Percentiles rank a stretch among this genome's conserved stretches.
These are phyloP conservation scores for Thalassiosira mediterranea DNA, from an alignment of 352 stramenopile species.

Conservation along the genomic window DNA sequence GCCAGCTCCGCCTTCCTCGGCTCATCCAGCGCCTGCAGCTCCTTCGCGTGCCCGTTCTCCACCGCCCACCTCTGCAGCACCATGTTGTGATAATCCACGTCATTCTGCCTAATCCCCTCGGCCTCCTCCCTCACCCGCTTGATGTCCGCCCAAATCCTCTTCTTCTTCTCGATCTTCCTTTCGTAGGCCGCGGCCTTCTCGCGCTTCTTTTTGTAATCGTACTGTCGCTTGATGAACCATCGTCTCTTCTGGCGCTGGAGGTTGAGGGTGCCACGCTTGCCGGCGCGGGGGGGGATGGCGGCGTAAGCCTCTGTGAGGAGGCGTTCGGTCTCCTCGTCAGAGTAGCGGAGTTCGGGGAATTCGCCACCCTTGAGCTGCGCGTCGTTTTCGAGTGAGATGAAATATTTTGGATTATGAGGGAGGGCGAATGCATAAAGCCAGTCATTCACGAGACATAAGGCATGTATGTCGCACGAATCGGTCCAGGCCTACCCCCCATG, in stretches of 20 bases:
- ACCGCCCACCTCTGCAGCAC: not conserved
- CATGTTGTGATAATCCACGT: not conserved
- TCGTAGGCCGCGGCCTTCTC: conserved; percentile 56
- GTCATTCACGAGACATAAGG: not conserved
- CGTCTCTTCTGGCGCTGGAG: conserved; percentile 64
- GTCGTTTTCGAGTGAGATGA: not conserved
- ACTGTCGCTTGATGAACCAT: conserved; percentile 61
- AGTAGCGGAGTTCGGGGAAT: conserved; percentile 73
- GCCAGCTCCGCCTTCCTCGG: not conserved
- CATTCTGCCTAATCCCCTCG: not conserved
- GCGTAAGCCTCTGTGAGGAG: conserved; percentile 73
- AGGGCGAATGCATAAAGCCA: not conserved
- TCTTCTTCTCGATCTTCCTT: conserved; percentile 9
- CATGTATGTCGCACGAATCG: too few relatives aligned
- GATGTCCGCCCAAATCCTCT: not conserved
- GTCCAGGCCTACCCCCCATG: not conserved
- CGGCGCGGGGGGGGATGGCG: conserved; percentile 60
- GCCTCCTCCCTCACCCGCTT: not conserved
- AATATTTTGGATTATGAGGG: not conserved
- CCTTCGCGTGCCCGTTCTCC: not conserved
- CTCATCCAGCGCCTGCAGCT: not conserved
- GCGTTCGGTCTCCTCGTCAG: conserved; percentile 74
- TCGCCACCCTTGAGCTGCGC: conserved; percentile 54
- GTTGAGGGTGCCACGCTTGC: conserved; percentile 70
- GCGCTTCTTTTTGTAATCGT: conserved; percentile 65